phyloP scores from a whole-genome alignment of 805 yeast genomes.

The Yarrowia hollandica region DNA sequence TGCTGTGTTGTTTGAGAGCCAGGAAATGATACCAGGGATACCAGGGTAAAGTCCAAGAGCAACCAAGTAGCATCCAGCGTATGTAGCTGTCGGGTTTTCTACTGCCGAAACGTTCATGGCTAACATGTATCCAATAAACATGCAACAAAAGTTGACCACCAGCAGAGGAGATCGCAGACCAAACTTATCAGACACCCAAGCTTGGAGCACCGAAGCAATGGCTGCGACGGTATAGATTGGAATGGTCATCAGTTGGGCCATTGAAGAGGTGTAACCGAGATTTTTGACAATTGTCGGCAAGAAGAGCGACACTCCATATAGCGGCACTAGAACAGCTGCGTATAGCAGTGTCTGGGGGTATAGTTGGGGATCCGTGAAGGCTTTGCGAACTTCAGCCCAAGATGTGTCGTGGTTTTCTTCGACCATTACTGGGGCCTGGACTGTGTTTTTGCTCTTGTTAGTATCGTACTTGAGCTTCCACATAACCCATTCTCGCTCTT shows the following conservation, averaged over 20 bases:
- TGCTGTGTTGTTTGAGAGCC: slow-evolving; percentile 56
- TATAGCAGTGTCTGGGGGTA: slow-evolving; percentile 54
- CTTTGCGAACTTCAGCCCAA: slow-evolving; percentile 39
- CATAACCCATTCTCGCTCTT: slow-evolving; percentile 48
- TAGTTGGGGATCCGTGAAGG: slow-evolving; percentile 53
- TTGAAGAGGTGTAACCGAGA: slow-evolving; percentile 60
- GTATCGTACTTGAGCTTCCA: slow-evolving; percentile 12
- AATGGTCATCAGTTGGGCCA: slow-evolving; percentile 51
- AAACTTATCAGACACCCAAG: slow-evolving; percentile 38
- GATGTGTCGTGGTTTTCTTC: slow-evolving; percentile 44
- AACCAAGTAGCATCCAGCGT: slow-evolving; percentile 58
- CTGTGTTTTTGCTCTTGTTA: slow-evolving; percentile 1
- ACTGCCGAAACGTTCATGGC: slow-evolving; percentile 48
- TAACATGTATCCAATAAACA: slow-evolving; percentile 43
- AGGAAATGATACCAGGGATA: slow-evolving; percentile 62
- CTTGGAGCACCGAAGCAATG: slow-evolving; percentile 36
- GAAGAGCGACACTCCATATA: slow-evolving; percentile 60
- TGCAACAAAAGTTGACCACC: slow-evolving; percentile 36
- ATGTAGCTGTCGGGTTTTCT: slow-evolving; percentile 38
- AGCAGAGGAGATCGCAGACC: slow-evolving; percentile 41
- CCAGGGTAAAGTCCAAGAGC: slow-evolving; percentile 57
- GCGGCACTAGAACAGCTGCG: slow-evolving; percentile 56
- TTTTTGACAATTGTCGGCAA: slow-evolving; percentile 56
- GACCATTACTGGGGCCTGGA: slow-evolving; percentile 36
- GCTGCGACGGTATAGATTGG: slow-evolving; percentile 47